Base-by-base conservation (phyloP, 768 basidiomycete genomes). In the Termitomyces sp. region DNA sequence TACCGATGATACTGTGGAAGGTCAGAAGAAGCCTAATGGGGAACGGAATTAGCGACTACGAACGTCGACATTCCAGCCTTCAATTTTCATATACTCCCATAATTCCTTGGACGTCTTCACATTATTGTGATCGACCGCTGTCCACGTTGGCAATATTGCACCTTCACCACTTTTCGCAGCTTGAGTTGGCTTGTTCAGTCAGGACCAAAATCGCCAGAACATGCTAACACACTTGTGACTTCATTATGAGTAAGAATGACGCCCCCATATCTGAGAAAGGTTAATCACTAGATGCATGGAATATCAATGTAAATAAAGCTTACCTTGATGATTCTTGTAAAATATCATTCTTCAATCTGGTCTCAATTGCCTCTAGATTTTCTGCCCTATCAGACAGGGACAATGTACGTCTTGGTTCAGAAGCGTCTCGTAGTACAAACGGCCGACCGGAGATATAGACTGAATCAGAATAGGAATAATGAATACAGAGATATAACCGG, bases 1-100 rank as follows among this genome's bases (percentile, higher is more conserved):
- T 73, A 87, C 85, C 94, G 85, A 64, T 90, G 79, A 71, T 95
- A 95, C 80, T 89, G 58, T 12, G 17, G n/a, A 54, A 47, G 64
- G 8, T 60, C 42, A 52, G 49, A 56, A 50, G n/a, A 32, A 47
- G 49, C 60, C 52, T 37, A 40, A 54, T 48, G 27, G 21, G 1
- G n/a, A 34, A 6, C 14, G 48, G 23, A 32, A 47, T 44, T 55
- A 46, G 45, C 52, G 35, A 45, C 49, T 19, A 75, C 83, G 16
- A 59, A 91, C 90, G 67, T 94, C 91, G n/a, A 98, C 88, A 63
- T 85, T 88, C 93, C 93, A 98, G 10, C 94, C 96, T 48, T 91
- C 80, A 10, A 70, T 70, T 62, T 83, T 86, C 81, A 94, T 84
- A 47, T 77, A 73, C 56, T 84, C 84, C 86, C 90, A 98, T 9